Evolutionary conservation across 2,329 filamentous ascomycete species (phyloP).

Genomic region (Beauveria bassiana): DNA sequence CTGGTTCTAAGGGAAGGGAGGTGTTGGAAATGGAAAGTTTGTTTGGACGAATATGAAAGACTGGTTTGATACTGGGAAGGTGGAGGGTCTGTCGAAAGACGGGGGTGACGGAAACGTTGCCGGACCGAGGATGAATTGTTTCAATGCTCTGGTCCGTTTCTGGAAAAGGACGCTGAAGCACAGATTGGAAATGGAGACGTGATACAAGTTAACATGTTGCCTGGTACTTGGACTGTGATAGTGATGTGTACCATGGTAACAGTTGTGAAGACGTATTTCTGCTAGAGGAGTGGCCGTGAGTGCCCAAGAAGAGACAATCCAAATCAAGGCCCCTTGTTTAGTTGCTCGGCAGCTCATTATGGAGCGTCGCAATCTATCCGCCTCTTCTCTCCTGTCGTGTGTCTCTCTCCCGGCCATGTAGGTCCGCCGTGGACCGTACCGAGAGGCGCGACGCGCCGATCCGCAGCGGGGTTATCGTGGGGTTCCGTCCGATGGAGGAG

Average conservation of each 20-base stretch:
- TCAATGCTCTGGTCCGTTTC: background rate
- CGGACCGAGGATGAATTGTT: background rate
- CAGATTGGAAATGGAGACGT: background rate
- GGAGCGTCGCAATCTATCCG: too few species aligned
- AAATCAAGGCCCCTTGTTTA: too few species aligned
- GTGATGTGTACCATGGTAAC: background rate
- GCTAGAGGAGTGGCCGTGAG: too few species aligned
- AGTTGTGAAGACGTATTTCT: background rate
- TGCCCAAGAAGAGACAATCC: too few species aligned
- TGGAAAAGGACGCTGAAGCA: background rate
- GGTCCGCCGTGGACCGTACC: too few species aligned
- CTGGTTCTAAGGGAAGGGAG: background rate
- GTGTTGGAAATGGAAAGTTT: conserved; percentile 1
- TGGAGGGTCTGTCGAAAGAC: background rate
- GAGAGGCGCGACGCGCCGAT: too few species aligned
- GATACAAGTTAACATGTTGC: background rate
- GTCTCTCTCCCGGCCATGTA: too few species aligned
- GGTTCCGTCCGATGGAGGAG: too few species aligned
- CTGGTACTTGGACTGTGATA: background rate
- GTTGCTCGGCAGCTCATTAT: too few species aligned
- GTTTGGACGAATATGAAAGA: background rate
- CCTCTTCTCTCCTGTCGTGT: too few species aligned
- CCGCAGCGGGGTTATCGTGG: too few species aligned
- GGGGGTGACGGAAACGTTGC: background rate
- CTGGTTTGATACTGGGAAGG: background rate